Percentiles rank a stretch among this genome's conserved stretches.
Evolutionary conservation across 2,329 filamentous ascomycete genomes (phyloP).

Genomic region (Pseudocercospora macadamiae): DNA sequence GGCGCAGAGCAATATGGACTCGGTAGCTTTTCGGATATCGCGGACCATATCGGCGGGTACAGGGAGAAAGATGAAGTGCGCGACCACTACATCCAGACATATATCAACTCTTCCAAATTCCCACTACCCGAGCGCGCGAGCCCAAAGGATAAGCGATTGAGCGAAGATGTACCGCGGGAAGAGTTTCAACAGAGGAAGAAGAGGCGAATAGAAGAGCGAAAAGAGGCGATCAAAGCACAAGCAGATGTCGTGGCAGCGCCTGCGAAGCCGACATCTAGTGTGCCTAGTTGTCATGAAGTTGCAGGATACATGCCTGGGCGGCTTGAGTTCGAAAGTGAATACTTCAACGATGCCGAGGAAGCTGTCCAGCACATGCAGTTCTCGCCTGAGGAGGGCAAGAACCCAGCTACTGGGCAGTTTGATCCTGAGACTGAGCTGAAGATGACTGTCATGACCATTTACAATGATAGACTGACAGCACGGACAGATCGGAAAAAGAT

Average conservation of each 20-base stretch:
- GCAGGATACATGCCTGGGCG: slow-evolving; percentile 98
- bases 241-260: slow-evolving; percentile 79
- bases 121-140: slow-evolving; percentile 85
- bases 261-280: slow-evolving; percentile 92
- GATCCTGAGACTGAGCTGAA: slow-evolving; percentile 98
- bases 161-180: slow-evolving; percentile 81
- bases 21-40: slow-evolving; percentile 96
- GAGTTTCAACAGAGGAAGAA: slow-evolving; percentile 94
- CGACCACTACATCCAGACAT: slow-evolving; percentile 89
- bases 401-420: slow-evolving; percentile 77
- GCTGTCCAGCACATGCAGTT: slow-evolving; percentile 98
- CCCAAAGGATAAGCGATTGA: slow-evolving; percentile 76
- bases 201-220: slow-evolving; percentile 84
- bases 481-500: slow-evolving; percentile 94
- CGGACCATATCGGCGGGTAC: slow-evolving; percentile 96
- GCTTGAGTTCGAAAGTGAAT: slow-evolving; percentile 95
- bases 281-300: slow-evolving; percentile 95
- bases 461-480: slow-evolving; percentile 87
- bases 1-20: slow-evolving; percentile 95
- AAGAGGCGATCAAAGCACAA: slow-evolving; percentile 82
- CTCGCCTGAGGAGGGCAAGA: slow-evolving; percentile 91
- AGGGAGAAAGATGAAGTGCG: slow-evolving; percentile 93
- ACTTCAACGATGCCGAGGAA: slow-evolving; percentile 96
- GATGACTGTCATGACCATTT: slow-evolving; percentile 97
- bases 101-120: slow-evolving; percentile 80